Evolutionary conservation across 2,329 filamentous ascomycete species (phyloP).

Genomic region (Dactylellina cionopaga): DNA sequence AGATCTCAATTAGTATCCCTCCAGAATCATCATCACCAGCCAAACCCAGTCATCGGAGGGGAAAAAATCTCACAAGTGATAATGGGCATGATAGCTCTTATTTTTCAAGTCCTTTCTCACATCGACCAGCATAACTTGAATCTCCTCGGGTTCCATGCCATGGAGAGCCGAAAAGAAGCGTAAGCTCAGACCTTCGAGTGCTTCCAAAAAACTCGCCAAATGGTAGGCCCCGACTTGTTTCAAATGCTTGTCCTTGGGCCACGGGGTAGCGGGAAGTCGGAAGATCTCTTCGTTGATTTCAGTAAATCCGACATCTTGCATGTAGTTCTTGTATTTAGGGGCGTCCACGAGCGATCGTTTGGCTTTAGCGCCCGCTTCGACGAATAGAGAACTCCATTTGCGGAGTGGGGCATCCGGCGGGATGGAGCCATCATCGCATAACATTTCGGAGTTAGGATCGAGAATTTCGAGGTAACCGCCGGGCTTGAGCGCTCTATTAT

Average conservation of each 20-base stretch:
- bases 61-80: slow-evolving; percentile 61
- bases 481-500: slow-evolving; percentile 52
- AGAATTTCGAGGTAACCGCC: slow-evolving; percentile 54
- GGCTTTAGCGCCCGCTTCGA: slow-evolving; percentile 38
- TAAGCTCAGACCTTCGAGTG: slow-evolving; percentile 54
- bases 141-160: slow-evolving; percentile 36
- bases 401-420: slow-evolving; percentile 10
- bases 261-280: slow-evolving; percentile 68
- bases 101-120: slow-evolving; percentile 53
- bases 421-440: slow-evolving; percentile 59
- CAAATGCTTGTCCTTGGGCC: slow-evolving; percentile 62
- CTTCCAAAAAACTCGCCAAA: slow-evolving; percentile 54
- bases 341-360: slow-evolving; percentile 52
- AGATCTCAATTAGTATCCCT: background rate
- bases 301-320: slow-evolving; percentile 64
- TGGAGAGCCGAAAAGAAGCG: slow-evolving; percentile 55
- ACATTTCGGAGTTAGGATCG: slow-evolving; percentile 68
- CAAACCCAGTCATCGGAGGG: background rate
- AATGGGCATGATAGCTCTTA: slow-evolving; percentile 50
- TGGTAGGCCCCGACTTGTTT: slow-evolving; percentile 56
- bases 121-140: slow-evolving; percentile 50
- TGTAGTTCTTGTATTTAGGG: slow-evolving; percentile 34
- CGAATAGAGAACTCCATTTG: slow-evolving; percentile 52
- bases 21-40: background rate
- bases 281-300: slow-evolving; percentile 67